Base-by-base conservation (phyloP, 1,284 basidiomycete genomes). In the Grifola frondosa region DNA sequence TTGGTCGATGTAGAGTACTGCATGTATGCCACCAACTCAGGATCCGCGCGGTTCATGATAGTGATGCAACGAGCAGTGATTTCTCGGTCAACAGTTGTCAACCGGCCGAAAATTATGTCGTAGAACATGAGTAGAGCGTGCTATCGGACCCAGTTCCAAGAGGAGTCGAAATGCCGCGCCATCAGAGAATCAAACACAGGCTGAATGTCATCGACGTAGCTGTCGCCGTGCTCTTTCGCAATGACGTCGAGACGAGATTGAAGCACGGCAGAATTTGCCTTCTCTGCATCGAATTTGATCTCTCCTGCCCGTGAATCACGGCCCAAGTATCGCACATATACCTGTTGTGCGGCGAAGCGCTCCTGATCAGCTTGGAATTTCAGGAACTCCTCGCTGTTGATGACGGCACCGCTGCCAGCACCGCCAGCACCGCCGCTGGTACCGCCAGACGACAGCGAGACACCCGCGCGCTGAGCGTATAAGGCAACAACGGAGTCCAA, bases 141-240 rank as follows among this genome's bases (percentile, higher is more conserved):
- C 69, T 97, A 93, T 54, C 96, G 85, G 40, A 89, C 93, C 96
- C 95, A 98, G 66, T 98, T 98, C 96, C 95, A 98, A 12, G 87
- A 92, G 11, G 93, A 97, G 64, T 97, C 93, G 72, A 98, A 98
- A 61, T 88, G 90, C 40, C 96, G 89, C 17, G 95, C 96, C 69
- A 98, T 98, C 63, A 95, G 75, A 4, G 91, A 84, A 59, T 94
- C 90, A 69, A 99, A 99, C 46, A 80, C 77, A 13, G 95, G 94
- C 62, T 93, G 83, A 55, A 98, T 96, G 35, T 95, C 95, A 44
- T 96, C 88, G 50, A 97, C 75, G 69, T 99, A 99, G 1, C 77
- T 67, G 54, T 97, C 94, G 17, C 96, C 91, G 53, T 96, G 92
- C 67, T 94, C 95, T 60, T 81, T 82, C 48, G 75, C 74, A 60